Percentiles rank a stretch among this genome's conserved stretches.
These are phyloP conservation scores for Nasturtium officinale DNA, from an alignment of 345 rosid genomes.

Conservation along the genomic window DNA sequence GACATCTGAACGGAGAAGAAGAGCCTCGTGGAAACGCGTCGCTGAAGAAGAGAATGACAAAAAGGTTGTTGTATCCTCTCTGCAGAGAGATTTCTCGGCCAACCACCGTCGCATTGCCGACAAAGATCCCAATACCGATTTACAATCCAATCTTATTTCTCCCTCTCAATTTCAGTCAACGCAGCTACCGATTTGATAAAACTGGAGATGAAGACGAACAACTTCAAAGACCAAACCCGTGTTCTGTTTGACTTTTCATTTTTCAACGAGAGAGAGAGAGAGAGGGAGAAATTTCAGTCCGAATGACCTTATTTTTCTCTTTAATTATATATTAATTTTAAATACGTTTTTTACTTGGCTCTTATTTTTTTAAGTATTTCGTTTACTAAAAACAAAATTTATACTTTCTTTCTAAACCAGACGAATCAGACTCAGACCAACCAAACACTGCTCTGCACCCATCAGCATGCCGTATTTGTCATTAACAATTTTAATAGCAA, in stretches of 20 bases:
- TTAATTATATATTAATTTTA: background rate
- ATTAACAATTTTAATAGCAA: background rate
- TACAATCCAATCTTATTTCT: background rate
- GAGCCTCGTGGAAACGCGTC: slow-evolving; percentile 22
- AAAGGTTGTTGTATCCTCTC: slow-evolving; percentile 53
- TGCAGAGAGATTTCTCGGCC: slow-evolving; percentile 61
- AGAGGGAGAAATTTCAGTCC: background rate
- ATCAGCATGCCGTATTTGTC: slow-evolving; percentile 18
- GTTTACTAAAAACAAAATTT: background rate
- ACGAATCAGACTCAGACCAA: slow-evolving; percentile 40
- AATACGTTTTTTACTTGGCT: slow-evolving; percentile 29
- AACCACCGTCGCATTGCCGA: slow-evolving; percentile 85
- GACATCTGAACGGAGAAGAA: slow-evolving; percentile 49
- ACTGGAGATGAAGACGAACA: slow-evolving; percentile 16
- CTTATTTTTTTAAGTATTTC: slow-evolving; percentile 16
- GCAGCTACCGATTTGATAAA: background rate
- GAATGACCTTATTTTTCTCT: background rate
- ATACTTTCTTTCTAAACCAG: slow-evolving; percentile 31
- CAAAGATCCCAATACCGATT: slow-evolving; percentile 4
- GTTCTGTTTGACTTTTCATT: slow-evolving; percentile 15
- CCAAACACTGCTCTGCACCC: slow-evolving; percentile 32
- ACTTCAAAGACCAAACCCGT: slow-evolving; percentile 20
- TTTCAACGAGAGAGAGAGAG: background rate
- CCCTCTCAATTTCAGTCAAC: slow-evolving; percentile 15
- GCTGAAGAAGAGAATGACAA: slow-evolving; percentile 34